These are phyloP conservation scores for Rhododendron ferrugineum DNA, from an alignment of 148 eudicot species.

Conservation along the genomic window DNA sequence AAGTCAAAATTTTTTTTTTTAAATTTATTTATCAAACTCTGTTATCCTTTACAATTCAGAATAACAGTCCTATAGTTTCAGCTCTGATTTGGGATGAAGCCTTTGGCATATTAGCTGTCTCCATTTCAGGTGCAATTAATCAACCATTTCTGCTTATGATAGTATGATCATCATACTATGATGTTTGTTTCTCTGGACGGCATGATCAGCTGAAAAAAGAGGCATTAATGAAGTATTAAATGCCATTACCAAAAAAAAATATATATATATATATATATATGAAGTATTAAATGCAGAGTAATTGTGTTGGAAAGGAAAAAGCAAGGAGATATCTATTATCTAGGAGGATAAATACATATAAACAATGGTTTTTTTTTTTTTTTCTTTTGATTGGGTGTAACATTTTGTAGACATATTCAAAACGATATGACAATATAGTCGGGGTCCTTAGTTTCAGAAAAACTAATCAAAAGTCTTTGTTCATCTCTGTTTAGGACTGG, in stretches of 20 bases:
- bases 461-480: too few species aligned
- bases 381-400: background rate
- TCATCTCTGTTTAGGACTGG: too few species aligned
- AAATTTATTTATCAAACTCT: constrained; percentile 4
- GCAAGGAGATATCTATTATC: too few species aligned
- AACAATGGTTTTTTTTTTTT: too few species aligned
- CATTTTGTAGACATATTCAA: background rate
- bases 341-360: too few species aligned
- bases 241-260: too few species aligned
- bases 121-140: constrained; percentile 70
- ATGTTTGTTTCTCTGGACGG: constrained; percentile 80
- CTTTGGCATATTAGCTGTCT: constrained; percentile 82
- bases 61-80: constrained; percentile 23
- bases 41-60: background rate
- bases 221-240: too few species aligned
- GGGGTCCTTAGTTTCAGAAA: background rate
- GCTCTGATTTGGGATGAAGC: constrained; percentile 50
- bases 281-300: background rate
- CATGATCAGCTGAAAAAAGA: constrained; percentile 41
- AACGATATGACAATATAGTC: background rate
- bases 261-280: too few species aligned
- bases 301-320: background rate
- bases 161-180: constrained; percentile 14
- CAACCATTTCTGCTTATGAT: constrained; percentile 58
- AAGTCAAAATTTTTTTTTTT: too few species aligned